Evolutionary conservation across 306 rosid genomes (phyloP).

Genomic region (Begonia masoniana): DNA sequence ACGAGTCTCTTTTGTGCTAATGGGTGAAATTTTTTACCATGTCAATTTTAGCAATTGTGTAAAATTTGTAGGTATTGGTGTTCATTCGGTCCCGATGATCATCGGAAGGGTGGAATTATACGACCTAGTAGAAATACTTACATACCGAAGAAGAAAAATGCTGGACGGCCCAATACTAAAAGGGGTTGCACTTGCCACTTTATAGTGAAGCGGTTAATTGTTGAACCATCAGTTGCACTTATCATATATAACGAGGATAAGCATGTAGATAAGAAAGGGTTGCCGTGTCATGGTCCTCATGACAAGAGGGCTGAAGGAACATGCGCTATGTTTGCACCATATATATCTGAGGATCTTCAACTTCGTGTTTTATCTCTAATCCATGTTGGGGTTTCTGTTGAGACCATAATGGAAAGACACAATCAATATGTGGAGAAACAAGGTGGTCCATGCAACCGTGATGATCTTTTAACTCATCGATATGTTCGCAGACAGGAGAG

Average conservation of each 20-base stretch:
- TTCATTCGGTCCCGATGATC: constrained; percentile 97
- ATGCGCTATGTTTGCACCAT: constrained; percentile 83
- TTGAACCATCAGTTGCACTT: constrained; percentile 77
- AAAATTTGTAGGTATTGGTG: constrained; percentile 72
- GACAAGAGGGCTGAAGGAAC: constrained; percentile 82
- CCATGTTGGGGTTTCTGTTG: constrained; percentile 83
- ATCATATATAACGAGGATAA: constrained; percentile 67
- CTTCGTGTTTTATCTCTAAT: constrained; percentile 73
- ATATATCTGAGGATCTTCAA: constrained; percentile 79
- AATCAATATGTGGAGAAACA: constrained; percentile 72
- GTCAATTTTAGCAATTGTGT: constrained; percentile 7
- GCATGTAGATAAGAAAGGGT: constrained; percentile 81
- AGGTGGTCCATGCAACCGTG: constrained; percentile 86
- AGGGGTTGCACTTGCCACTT: constrained; percentile 94
- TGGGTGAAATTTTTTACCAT: too few species aligned
- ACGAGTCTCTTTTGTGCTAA: not conserved
- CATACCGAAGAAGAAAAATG: constrained; percentile 77
- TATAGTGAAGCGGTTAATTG: constrained; percentile 76
- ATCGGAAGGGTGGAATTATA: constrained; percentile 61
- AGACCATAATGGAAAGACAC: constrained; percentile 94
- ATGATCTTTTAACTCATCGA: constrained; percentile 83
- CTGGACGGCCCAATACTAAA: constrained; percentile 81
- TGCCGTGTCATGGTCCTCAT: constrained; percentile 90
- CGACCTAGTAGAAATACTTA: constrained; percentile 70
- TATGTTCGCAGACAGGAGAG: constrained; percentile 87